Evolutionary conservation across 116 monocot genomes (phyloP).

Genomic region (Dioscorea cayenensis): DNA sequence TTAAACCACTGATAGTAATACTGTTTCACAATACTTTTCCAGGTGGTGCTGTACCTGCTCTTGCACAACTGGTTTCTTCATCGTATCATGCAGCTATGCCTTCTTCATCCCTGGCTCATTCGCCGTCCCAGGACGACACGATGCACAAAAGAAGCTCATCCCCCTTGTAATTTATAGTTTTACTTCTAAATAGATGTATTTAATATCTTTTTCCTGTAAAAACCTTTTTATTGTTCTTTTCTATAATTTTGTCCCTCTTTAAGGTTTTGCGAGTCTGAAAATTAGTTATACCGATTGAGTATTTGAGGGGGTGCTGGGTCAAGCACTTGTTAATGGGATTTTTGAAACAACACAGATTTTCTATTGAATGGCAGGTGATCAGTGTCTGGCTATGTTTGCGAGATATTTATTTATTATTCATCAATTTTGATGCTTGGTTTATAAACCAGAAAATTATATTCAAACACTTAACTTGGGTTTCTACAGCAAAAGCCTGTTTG

Average conservation of each 20-base stretch:
- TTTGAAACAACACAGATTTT: background rate
- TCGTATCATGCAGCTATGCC: slow-evolving; percentile 37
- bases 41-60: slow-evolving; percentile 65
- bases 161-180: slow-evolving; percentile 9
- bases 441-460: too few species aligned
- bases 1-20: background rate
- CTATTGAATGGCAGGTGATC: background rate
- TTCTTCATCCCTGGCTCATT: slow-evolving; percentile 20
- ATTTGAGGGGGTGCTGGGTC: background rate
- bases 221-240: background rate
- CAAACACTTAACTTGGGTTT: too few species aligned
- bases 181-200: background rate
- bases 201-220: too few species aligned
- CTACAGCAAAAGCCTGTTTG: too few species aligned
- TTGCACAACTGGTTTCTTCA: slow-evolving; percentile 50
- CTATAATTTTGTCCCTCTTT: too few species aligned
- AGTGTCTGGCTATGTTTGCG: background rate
- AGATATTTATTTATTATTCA: too few species aligned
- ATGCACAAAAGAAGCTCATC: slow-evolving; percentile 46
- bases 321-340: background rate
- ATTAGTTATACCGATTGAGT: background rate
- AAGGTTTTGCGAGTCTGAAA: too few species aligned
- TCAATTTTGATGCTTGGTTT: background rate
- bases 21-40: background rate
- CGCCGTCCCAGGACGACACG: slow-evolving; percentile 27